A percentile compares a stretch with the other conserved stretches of the same genome.
These are phyloP conservation scores for Waitea zeae DNA, from an alignment of 1,284 basidiomycete genomes.

Conservation along the genomic window DNA sequence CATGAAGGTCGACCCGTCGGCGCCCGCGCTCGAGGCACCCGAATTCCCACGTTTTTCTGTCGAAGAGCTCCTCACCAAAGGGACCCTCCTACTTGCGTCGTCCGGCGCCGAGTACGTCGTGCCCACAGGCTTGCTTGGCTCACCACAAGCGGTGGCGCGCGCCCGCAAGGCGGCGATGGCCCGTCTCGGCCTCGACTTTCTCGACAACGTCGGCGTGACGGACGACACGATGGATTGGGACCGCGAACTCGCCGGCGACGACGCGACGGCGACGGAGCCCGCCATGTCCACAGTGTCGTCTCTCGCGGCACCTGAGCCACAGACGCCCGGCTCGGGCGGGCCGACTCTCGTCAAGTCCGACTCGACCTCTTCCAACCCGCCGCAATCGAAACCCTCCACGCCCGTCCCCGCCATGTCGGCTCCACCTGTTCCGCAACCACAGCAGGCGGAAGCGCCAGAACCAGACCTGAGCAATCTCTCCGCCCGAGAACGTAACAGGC, in stretches of 20 bases:
- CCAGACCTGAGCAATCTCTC: conserved; percentile 40
- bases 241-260: conserved; percentile 55
- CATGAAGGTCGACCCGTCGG: conserved; percentile 11
- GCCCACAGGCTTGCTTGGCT: conserved; percentile 50
- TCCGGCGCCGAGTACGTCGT: conserved; percentile 77
- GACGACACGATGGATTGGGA: conserved; percentile 64
- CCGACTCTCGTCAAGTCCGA: no score
- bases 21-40: no score
- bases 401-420: conserved; percentile 32
- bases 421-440: conserved; percentile 14
- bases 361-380: conserved; percentile 11
- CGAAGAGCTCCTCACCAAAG: conserved; percentile 53
- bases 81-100: conserved; percentile 67
- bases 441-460: no score
- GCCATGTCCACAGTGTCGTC: conserved; percentile 15
- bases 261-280: conserved; percentile 22
- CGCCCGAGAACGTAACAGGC: conserved; percentile 76
- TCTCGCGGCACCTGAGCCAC: no score
- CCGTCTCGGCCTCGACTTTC: conserved; percentile 66
- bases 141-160: conserved; percentile 57
- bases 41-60: conserved; percentile 64
- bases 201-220: conserved; percentile 43
- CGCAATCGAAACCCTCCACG: conserved; percentile 28
- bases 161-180: conserved; percentile 72
- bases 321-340: no score